phyloP scores from a whole-genome alignment of 306 rosid genomes.

The Oxytropis ochrocephala region DNA sequence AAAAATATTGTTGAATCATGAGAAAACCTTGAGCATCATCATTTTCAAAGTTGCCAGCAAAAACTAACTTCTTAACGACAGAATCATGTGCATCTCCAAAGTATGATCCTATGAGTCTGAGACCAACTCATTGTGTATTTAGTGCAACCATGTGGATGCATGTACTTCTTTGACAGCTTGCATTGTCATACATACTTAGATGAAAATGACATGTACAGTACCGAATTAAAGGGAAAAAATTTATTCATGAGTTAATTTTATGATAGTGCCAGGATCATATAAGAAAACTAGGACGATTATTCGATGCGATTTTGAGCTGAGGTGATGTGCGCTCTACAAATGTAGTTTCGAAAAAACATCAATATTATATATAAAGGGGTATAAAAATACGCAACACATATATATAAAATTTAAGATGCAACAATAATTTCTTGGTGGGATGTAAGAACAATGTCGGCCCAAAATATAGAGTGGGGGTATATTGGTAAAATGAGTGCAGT shows the following conservation, averaged over 20 bases:
- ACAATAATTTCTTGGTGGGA: too few relatives aligned
- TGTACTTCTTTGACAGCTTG: conserved; percentile 8
- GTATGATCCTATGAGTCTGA: conserved; percentile 28
- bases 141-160: conserved; percentile 29
- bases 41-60: neutral
- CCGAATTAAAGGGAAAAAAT: neutral
- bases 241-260: neutral
- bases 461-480: too few relatives aligned
- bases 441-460: too few relatives aligned
- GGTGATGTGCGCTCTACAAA: too few relatives aligned
- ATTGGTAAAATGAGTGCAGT: too few relatives aligned
- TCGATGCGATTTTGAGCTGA: too few relatives aligned
- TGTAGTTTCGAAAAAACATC: too few relatives aligned
- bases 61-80: conserved; percentile 22
- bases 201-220: neutral
- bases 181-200: conserved; percentile 12
- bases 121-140: conserved; percentile 20
- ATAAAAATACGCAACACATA: too few relatives aligned
- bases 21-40: neutral
- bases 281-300: too few relatives aligned
- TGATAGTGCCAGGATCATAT: neutral
- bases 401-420: too few relatives aligned
- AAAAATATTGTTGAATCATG: neutral
- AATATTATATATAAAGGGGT: too few relatives aligned
- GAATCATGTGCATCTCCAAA: conserved; percentile 36